Base-by-base conservation (phyloP, 371 early-diverging fungal species). In the Mucor plumbeus region DNA sequence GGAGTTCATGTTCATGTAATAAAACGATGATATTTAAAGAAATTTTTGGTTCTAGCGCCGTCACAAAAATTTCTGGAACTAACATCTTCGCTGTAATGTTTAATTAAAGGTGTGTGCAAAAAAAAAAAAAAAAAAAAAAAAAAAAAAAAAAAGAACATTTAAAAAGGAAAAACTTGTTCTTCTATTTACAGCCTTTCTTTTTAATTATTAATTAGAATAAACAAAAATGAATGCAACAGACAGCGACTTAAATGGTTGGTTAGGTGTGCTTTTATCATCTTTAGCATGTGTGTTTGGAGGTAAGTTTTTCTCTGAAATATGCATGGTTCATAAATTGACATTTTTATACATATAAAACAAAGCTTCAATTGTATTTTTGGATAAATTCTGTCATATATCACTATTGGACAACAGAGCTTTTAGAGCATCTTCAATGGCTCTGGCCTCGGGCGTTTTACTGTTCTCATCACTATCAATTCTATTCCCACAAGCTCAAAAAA, bases 401-500 rank as follows among this genome's bases (percentile, higher is more conserved):
- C 61, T 78, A 17, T 63, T 81, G 7, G 72, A 76, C 8, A 78
- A 47, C 35, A 62, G 67, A 3, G 39, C 76, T 0, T 81, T 81
- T 44, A 68, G 76, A 68, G 64, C 78, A 3, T 70, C 67, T 1
- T 78, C 78, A 8, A 75, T 82, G 79, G 54, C 82, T 0, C 63
- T 82, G 7, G 79, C 76, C 2, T 74, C 82, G 9, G 82, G 82
- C n/a, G 82, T 82, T 2, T 44, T 82, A 54, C 40, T 82, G 7
- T 77, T 82, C 36, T 82, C 82, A 5, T 77, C 82, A 0, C 39
- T 82, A 6, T 61, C 70, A 5, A 64, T 75, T 4, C 57, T 82
- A 54, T 63, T 82, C 10, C 82, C 82, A n/a, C 77, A 77, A 56
- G 72, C 77, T 14, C 71, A 73, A 44, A 57, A 59, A 36, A 53